Percentiles rank a stretch among this genome's conserved stretches.
Evolutionary conservation across 495 filamentous ascomycete genomes (phyloP).

Genomic region (Penicillium parvum): DNA sequence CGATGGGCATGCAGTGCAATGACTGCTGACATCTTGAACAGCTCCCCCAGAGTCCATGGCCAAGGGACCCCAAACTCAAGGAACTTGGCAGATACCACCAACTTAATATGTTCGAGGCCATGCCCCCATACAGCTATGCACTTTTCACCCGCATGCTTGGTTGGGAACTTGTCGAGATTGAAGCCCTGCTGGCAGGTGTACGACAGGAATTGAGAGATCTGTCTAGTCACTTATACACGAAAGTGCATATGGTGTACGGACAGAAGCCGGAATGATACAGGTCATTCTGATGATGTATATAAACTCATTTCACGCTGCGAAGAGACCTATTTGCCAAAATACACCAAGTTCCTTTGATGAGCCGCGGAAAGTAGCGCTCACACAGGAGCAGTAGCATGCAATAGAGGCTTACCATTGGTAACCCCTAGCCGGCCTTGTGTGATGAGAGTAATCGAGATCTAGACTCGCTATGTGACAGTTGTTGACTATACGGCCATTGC

Average conservation of each 20-base stretch:
- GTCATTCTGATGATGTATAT: background rate
- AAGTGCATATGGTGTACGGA: slow-evolving; percentile 35
- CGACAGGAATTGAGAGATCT: slow-evolving; percentile 50
- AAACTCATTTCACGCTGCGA: background rate
- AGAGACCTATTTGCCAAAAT: background rate
- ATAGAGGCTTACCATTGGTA: too few species aligned
- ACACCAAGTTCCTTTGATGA: too few species aligned
- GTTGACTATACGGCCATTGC: too few species aligned
- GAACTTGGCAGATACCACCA: slow-evolving; percentile 45
- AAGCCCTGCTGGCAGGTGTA: slow-evolving; percentile 49
- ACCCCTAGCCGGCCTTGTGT: too few species aligned
- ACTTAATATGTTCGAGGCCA: slow-evolving; percentile 44
- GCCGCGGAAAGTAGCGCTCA: too few species aligned
- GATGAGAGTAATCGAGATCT: too few species aligned
- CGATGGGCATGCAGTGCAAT: background rate
- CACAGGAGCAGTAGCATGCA: too few species aligned
- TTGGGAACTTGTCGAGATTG: slow-evolving; percentile 48
- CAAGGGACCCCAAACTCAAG: slow-evolving; percentile 50
- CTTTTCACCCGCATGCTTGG: slow-evolving; percentile 54
- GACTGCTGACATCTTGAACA: slow-evolving; percentile 11
- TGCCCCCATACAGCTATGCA: slow-evolving; percentile 47
- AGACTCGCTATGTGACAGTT: too few species aligned
- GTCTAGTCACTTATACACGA: slow-evolving; percentile 43
- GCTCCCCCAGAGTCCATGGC: slow-evolving; percentile 49
- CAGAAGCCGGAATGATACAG: slow-evolving; percentile 25